Evolutionary conservation across 2,329 filamentous ascomycete species (phyloP), one percentile per base, ranked within the genome.

Genomic region (Trichophyton schoenleinii): DNA sequence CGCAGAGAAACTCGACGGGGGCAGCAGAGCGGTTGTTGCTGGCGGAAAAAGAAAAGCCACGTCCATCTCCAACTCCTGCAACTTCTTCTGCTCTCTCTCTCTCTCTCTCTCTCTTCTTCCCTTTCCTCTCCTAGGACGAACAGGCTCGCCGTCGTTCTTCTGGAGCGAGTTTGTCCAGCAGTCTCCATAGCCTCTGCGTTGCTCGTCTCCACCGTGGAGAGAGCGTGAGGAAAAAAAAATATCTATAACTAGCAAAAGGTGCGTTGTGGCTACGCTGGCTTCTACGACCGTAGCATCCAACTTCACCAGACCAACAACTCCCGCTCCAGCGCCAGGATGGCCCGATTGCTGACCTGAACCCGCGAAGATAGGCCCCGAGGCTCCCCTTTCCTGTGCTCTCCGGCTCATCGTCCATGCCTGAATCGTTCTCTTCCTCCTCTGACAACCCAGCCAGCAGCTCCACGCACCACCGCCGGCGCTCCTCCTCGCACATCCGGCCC

Each of bases 381-480:
- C n/a, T n/a, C n/a, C n/a, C n/a, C n/a, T n/a, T n/a, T n/a, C n/a
- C n/a, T n/a, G n/a, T n/a, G n/a, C n/a, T n/a, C 34, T n/a, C 2
- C 9, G 13, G n/a, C 15, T 44, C 44, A 2, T 25, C 25, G 34
- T 28, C 31, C 55, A 41, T 58, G 38, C 38, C 34, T 41, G 38
- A 20, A 22, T 52, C 61, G 15, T 48, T 59, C 63, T 55, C 61
- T 20, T 64, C 63, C 3, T 62, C 59, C 2, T 52, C 44, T 20
- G 59, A 61, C 38, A 61, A 58, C 46, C 38, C 38, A 13, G 28
- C 59, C 46, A 55, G 42, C 58, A 61, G 58, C 46, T 38, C 34
- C 9, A 62, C 63, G 58, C 63, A 64, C 36, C 63, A 63, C 55
- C 58, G 63, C 38, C 63, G 63, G 61, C 63, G 63, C 31, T 64